Conservation (phyloP, 2,329 filamentous ascomycete genomes). For the Aureobasidium zeae region DNA sequence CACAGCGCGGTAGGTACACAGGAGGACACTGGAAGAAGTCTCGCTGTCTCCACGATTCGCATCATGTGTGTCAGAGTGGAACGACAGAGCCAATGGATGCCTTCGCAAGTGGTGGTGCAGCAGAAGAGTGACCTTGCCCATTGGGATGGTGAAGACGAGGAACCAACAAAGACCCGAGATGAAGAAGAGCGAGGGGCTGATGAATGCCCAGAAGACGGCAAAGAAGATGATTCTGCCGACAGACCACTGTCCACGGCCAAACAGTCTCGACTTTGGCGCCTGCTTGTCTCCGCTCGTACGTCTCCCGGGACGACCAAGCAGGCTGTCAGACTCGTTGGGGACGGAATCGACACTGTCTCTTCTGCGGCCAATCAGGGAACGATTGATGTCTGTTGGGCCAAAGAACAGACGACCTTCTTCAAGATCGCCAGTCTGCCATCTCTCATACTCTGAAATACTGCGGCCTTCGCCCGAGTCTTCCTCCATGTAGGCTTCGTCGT, state of each 20-base stretch:
- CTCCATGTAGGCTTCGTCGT: slow-evolving; percentile 87
- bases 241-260: slow-evolving; percentile 93
- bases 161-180: slow-evolving; percentile 91
- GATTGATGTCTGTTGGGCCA: slow-evolving; percentile 59
- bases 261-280: slow-evolving; percentile 67
- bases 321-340: slow-evolving; percentile 72
- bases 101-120: slow-evolving; percentile 85
- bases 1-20: slow-evolving; percentile 95
- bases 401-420: slow-evolving; percentile 96
- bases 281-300: slow-evolving; percentile 17
- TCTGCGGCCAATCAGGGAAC: slow-evolving; percentile 76
- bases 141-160: slow-evolving; percentile 93
- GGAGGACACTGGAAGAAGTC: slow-evolving; percentile 72
- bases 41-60: slow-evolving; percentile 28
- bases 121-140: slow-evolving; percentile 89
- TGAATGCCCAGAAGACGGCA: slow-evolving; percentile 85
- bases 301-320: slow-evolving; percentile 61
- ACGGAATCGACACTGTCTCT: slow-evolving; percentile 82
- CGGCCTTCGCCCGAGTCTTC: slow-evolving; percentile 93
- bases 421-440: slow-evolving; percentile 95
- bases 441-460: slow-evolving; percentile 97
- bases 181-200: slow-evolving; percentile 75
- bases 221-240: slow-evolving; percentile 93
- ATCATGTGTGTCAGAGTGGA: slow-evolving; percentile 73
- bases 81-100: slow-evolving; percentile 85